Percentiles rank a stretch among this genome's conserved stretches.
Evolutionary conservation across 2,329 filamentous ascomycete species (phyloP).

Genomic region (Sphaerulina populicola): DNA sequence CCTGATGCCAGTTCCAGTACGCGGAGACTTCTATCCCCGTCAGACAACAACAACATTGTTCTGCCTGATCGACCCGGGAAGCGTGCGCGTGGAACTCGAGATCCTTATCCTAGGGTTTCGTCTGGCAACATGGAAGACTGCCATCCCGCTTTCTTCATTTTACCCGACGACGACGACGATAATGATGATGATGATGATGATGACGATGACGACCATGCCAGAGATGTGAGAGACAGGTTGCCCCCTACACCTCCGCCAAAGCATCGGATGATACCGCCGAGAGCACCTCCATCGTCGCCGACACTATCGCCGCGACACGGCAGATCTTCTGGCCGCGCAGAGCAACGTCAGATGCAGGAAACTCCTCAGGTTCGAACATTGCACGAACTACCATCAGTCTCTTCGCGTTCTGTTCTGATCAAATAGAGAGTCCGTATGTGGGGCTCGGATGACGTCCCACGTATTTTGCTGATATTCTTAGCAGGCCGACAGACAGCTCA

Average conservation of each 20-base stretch:
- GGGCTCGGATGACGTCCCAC: background rate
- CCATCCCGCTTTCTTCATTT: background rate
- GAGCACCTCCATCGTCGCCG: constrained; percentile 8
- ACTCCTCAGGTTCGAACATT: background rate
- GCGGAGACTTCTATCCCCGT: constrained; percentile 4
- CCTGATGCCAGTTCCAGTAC: constrained; percentile 1
- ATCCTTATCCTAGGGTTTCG: background rate
- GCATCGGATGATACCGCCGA: background rate
- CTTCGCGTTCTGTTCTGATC: constrained; percentile 3
- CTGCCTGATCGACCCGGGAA: background rate
- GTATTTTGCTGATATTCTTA: background rate
- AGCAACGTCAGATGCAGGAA: background rate
- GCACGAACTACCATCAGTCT: constrained; percentile 4
- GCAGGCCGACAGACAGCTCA: background rate
- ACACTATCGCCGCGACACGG: background rate
- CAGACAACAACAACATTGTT: background rate
- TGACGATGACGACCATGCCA: background rate
- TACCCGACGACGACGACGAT: background rate
- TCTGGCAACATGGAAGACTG: background rate
- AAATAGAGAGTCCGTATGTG: background rate
- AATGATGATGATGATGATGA: background rate
- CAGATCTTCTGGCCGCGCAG: background rate
- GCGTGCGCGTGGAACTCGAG: background rate
- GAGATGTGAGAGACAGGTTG: background rate
- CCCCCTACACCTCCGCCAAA: constrained; percentile 10